A percentile compares a stretch with the other conserved stretches of the same genome.
Evolutionary conservation across 202 grass and related monocot genomes (phyloP).

Genomic region (Panicum hallii): DNA sequence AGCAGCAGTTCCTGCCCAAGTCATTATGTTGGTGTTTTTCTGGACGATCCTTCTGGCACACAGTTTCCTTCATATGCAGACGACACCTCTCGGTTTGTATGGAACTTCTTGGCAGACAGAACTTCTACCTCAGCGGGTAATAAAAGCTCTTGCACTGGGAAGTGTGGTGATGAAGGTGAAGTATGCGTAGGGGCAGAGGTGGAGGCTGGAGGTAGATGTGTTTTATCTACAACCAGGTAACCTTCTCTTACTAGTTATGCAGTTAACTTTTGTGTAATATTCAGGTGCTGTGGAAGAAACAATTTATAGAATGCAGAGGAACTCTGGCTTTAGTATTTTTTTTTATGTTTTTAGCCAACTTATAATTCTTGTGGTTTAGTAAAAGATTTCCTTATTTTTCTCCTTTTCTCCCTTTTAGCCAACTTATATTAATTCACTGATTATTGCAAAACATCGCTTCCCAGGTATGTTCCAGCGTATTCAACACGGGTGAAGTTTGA

Average conservation of each 20-base stretch:
- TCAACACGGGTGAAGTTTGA: conserved; percentile 84
- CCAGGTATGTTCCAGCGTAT: conserved; percentile 90
- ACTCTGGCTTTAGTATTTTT: background rate
- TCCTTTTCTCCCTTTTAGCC: conserved; percentile 2
- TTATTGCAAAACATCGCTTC: conserved; percentile 34
- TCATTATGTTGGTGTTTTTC: conserved; percentile 97
- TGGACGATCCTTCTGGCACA: conserved; percentile 60
- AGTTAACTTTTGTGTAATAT: conserved; percentile 5
- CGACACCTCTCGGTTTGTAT: conserved; percentile 89
- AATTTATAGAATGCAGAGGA: background rate
- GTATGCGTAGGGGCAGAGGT: conserved; percentile 75
- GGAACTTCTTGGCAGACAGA: conserved; percentile 89
- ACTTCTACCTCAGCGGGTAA: conserved; percentile 51
- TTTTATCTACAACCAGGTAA: conserved; percentile 89
- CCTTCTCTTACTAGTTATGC: conserved; percentile 9
- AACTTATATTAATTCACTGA: conserved; percentile 12
- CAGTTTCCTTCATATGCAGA: conserved; percentile 69
- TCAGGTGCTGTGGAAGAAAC: conserved; percentile 3
- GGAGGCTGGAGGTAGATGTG: conserved; percentile 77
- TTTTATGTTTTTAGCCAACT: background rate
- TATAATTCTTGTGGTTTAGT: background rate
- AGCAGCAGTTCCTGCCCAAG: conserved; percentile 72
- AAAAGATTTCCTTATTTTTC: background rate
- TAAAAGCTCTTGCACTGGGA: conserved; percentile 69
- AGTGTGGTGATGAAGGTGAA: conserved; percentile 62